Conservation (phyloP, 495 filamentous ascomycete genomes). For the Acidiella bohemica region DNA sequence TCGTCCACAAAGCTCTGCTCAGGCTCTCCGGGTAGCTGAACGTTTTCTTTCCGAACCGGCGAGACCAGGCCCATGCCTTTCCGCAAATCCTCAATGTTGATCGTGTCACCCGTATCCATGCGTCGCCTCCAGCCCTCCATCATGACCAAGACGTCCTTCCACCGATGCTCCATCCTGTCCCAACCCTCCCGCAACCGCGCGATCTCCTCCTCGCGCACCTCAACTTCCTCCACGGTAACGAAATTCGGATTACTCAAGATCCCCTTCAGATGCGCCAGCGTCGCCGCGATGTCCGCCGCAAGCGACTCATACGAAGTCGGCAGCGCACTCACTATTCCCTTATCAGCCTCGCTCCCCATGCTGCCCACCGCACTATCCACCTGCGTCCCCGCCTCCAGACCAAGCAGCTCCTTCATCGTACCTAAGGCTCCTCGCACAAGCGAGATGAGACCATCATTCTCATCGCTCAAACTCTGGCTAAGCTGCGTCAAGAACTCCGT, state of each 20-base stretch:
- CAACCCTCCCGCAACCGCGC: constrained; percentile 64
- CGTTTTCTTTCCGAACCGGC: constrained; percentile 3
- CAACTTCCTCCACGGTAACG: constrained; percentile 89
- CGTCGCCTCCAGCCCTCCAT: constrained; percentile 88
- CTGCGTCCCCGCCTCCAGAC: constrained; percentile 36
- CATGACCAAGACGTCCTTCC: constrained; percentile 76
- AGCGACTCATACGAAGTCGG: constrained; percentile 58
- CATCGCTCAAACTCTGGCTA: constrained; percentile 76
- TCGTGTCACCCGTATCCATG: constrained; percentile 65
- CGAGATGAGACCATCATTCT: constrained; percentile 73
- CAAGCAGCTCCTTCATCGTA: constrained; percentile 67
- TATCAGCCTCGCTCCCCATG: constrained; percentile 28
- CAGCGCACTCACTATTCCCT: constrained; percentile 28
- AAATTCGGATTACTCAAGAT: constrained; percentile 91
- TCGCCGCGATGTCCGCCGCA: constrained; percentile 52
- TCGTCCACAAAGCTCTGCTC: constrained; percentile 13
- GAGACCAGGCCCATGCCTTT: constrained; percentile 42
- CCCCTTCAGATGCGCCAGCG: constrained; percentile 65
- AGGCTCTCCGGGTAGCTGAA: neutral
- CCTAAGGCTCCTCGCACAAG: constrained; percentile 58
- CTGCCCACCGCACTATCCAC: constrained; percentile 14
- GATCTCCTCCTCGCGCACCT: constrained; percentile 82
- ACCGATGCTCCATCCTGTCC: constrained; percentile 80
- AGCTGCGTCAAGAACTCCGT: constrained; percentile 83
- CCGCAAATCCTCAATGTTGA: constrained; percentile 72